These are phyloP conservation scores for Alternaria brassicicola DNA, from an alignment of 2,329 filamentous ascomycete species.

Conservation along the genomic window DNA sequence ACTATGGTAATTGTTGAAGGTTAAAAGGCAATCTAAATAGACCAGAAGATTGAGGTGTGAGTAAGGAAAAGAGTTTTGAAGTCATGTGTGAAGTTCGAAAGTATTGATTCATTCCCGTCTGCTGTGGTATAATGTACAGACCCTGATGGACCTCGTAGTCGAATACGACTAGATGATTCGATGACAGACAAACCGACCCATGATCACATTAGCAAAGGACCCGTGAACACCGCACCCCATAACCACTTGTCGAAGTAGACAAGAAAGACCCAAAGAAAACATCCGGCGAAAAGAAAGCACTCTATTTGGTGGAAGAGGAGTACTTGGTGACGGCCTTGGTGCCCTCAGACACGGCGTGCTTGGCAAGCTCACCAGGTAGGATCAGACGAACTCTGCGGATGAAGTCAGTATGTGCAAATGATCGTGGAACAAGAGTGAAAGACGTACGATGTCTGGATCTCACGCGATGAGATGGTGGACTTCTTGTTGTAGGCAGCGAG, in stretches of 20 bases:
- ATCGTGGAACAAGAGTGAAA: background rate
- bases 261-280: constrained; percentile 60
- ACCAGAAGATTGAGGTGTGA: background rate
- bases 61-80: background rate
- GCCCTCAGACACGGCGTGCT: constrained; percentile 99
- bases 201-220: constrained; percentile 59
- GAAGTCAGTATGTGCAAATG: constrained; percentile 33
- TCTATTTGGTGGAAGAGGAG: constrained; percentile 98
- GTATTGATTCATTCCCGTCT: constrained; percentile 51
- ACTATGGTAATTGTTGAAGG: background rate
- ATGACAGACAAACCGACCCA: constrained; percentile 55
- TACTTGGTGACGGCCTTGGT: constrained; percentile 99
- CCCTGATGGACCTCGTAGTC: constrained; percentile 48
- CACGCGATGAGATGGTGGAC: constrained; percentile 98
- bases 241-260: constrained; percentile 55
- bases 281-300: constrained; percentile 49
- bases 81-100: constrained; percentile 44
- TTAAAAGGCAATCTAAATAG: background rate
- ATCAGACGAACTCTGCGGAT: constrained; percentile 80
- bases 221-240: constrained; percentile 52
- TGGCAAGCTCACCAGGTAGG: constrained; percentile 96
- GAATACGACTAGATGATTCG: constrained; percentile 47
- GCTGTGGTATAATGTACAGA: constrained; percentile 52
- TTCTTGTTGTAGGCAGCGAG: constrained; percentile 99
- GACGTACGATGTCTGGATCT: constrained; percentile 93